Conservation (phyloP, 1,139 yeast species). For the Pneumocystis wakefieldiae region DNA sequence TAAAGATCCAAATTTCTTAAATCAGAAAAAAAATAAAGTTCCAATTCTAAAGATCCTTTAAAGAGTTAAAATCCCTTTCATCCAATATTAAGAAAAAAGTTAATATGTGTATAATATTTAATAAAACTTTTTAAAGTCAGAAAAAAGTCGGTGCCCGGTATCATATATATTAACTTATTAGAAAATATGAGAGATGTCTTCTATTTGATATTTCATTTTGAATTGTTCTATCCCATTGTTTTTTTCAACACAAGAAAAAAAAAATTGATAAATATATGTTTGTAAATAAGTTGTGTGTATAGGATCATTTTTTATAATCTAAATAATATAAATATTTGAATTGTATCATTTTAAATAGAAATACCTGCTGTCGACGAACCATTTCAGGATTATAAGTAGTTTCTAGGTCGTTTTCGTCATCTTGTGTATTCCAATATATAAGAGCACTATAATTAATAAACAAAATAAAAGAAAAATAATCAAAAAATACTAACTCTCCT, state of each 20-base stretch:
- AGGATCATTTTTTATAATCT: neutral
- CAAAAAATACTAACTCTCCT: constrained; percentile 7
- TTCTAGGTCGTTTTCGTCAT: neutral
- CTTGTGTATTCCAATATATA: constrained; percentile 9
- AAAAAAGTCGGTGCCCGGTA: no score
- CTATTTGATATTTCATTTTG: neutral
- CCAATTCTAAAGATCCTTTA: no score
- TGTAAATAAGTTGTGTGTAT: neutral
- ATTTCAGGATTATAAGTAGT: constrained; percentile 6
- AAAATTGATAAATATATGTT: neutral
- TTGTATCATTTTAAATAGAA: neutral
- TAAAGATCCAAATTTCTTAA: no score
- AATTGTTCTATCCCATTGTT: neutral
- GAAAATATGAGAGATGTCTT: neutral
- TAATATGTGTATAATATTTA: no score
- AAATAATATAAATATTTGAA: neutral
- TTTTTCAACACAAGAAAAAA: neutral
- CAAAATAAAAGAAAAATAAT: neutral
- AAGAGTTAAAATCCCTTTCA: no score
- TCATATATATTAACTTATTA: neutral
- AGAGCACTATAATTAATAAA: constrained; percentile 2
- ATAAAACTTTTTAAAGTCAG: no score
- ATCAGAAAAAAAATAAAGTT: no score
- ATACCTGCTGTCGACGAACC: constrained; percentile 3
- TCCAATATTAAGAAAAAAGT: no score